Base-by-base conservation (phyloP, 2,329 filamentous ascomycete species). In the Chaetoscypha palmicola region DNA sequence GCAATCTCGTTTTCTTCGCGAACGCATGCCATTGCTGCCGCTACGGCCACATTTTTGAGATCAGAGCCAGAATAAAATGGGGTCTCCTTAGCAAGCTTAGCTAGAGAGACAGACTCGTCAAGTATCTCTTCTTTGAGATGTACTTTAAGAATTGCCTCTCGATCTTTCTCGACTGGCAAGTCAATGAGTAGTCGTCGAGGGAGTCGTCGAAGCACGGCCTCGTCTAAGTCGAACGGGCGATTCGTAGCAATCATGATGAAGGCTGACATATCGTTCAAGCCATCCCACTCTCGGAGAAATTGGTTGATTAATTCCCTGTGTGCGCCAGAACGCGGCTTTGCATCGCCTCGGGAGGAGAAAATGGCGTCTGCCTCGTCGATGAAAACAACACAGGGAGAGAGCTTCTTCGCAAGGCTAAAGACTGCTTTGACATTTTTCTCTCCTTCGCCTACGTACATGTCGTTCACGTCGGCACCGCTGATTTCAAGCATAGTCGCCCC, bases 241-340 rank as follows among this genome's bases (percentile, higher is more conserved):
- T 98, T 97, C 7, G 90, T 97, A 21, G 92, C 91, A 0, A 97
- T 89, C 89, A 98, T 96, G 64, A 98, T 91, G 63, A 98, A 97
- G 2, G 91, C 88, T 14, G 84, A 85, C 36, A 81, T 76, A 55
- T 86, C 84, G 42, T 71, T 71, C 71, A 97, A 83, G 9, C 92
- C 92, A 57, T 97, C 92, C 92, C 91, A 97, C 63, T 97, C 91
- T 42, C 89, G 84, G 38, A 98, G 70, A 64, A 97, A 97, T 65
- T 98, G 91, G 60, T 96, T 98, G 64, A 97, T 90, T 43, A 92
- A 83, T 62, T 96, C 91, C 38, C 90, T 79, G 55, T 94, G 86
- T 9, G 51, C 40, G 1, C 77, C 81, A 4, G 78, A 77, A 22
- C 86, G 74, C 54, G 79, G 81, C 28, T 33, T 34, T 47, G 74